Conservation (phyloP, 139 green algal species). For the Micromonas commoda region DNA sequence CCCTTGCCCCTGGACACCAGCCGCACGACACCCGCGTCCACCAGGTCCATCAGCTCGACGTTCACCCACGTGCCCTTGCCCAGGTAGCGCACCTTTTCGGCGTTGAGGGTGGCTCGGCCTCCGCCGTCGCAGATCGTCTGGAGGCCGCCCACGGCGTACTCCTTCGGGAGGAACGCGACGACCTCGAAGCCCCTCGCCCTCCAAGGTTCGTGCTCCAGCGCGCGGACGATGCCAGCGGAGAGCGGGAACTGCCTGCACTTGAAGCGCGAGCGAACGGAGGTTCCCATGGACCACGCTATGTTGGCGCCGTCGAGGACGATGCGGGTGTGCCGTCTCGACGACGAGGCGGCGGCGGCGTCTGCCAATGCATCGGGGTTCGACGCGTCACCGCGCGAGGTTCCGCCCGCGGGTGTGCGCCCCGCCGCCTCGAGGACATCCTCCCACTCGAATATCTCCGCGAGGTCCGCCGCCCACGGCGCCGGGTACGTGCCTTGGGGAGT, state of each 20-base stretch:
- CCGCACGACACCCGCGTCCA: neutral
- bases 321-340: too few species aligned
- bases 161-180: neutral
- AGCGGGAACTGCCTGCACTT: constrained; percentile 2
- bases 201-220: constrained; percentile 16
- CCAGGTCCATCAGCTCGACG: neutral
- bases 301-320: constrained; percentile 22
- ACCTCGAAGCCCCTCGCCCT: neutral
- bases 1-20: neutral
- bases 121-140: constrained; percentile 9
- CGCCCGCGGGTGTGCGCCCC: neutral
- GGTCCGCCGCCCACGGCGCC: neutral
- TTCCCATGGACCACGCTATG: neutral
- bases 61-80: constrained; percentile 8
- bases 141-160: constrained; percentile 7
- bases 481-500: neutral
- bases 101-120: constrained; percentile 8
- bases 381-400: too few species aligned
- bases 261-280: neutral
- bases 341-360: too few species aligned
- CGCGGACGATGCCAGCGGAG: neutral
- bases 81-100: neutral
- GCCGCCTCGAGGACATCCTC: neutral
- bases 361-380: too few species aligned
- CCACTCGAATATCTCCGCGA: constrained; percentile 1